Conservation (phyloP, 129 eudicot species). For the carrot (Daucus carota) region DH1_v3.0 NC_030387.2:33748001-33748500, state of each 20-base stretch:
- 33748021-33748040: background rate
- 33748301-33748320: slow-evolving; percentile 86
- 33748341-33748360: background rate
- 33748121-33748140: slow-evolving; percentile 44
- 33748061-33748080: background rate
- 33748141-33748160: slow-evolving; percentile 87
- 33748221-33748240: slow-evolving; percentile 40
- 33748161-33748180: slow-evolving; percentile 88
- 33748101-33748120: background rate
- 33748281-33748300: slow-evolving; percentile 49
- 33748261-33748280: slow-evolving; percentile 38
- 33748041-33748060: background rate
- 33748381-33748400: background rate
- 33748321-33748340: slow-evolving; percentile 17
- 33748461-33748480: background rate
- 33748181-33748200: slow-evolving; percentile 71
- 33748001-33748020: background rate
- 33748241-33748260: slow-evolving; percentile 34
- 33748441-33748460: background rate
- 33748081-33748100: background rate
- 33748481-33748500: background rate
- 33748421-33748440: background rate
- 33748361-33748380: background rate
- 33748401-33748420: background rate
- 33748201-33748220: slow-evolving; percentile 27